These are phyloP conservation scores for Silene uniflora DNA, from an alignment of 148 eudicot genomes.

Conservation along the genomic window DNA sequence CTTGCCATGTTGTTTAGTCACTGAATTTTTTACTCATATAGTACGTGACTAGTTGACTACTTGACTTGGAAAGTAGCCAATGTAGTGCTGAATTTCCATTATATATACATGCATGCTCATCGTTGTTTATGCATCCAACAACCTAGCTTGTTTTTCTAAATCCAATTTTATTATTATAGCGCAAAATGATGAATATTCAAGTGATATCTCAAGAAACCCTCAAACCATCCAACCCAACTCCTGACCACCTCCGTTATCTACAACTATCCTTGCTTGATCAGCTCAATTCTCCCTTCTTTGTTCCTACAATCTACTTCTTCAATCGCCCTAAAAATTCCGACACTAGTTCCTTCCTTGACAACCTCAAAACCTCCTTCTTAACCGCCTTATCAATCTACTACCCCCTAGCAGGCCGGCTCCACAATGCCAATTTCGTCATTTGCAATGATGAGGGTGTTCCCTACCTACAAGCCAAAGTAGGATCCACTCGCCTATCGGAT, in stretches of 20 bases:
- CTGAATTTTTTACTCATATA: too few relatives aligned
- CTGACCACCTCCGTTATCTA: constrained; percentile 1
- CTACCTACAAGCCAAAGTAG: constrained; percentile 1
- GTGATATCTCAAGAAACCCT: constrained; percentile 7
- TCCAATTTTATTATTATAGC: too few relatives aligned
- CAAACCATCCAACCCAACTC: constrained; percentile 9
- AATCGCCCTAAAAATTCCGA: background rate
- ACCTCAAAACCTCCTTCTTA: background rate
- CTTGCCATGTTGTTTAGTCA: too few relatives aligned
- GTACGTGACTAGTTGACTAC: too few relatives aligned
- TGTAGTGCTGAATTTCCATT: too few relatives aligned
- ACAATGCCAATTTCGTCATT: background rate
- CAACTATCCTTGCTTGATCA: constrained; percentile 3
- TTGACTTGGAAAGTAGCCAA: too few relatives aligned
- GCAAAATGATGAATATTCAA: background rate
- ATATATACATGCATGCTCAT: too few relatives aligned
- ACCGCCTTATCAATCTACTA: background rate
- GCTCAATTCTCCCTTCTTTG: background rate
- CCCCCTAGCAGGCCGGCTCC: background rate
- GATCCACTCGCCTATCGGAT: background rate
- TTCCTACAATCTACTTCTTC: constrained; percentile 1
- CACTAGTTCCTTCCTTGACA: background rate
- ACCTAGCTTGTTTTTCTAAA: background rate
- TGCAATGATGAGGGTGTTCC: constrained; percentile 13
- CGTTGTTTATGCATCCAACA: too few relatives aligned